Percentiles rank a stretch among this genome's conserved stretches.
These are phyloP conservation scores for Mycena latifolia DNA, from an alignment of 768 basidiomycete species.

Conservation along the genomic window DNA sequence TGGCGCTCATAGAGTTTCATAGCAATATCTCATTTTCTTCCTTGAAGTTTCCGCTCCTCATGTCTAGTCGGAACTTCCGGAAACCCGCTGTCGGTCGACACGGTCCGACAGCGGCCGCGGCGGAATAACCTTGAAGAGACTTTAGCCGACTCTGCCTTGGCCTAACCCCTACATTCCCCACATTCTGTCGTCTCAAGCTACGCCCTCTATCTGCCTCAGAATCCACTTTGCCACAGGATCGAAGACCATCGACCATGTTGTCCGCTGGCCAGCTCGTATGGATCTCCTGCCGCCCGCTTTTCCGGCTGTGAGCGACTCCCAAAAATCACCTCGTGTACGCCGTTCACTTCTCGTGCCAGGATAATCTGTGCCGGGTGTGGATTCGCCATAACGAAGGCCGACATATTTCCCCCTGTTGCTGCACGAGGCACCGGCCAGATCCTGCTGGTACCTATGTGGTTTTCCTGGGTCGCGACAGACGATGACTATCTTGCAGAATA, in stretches of 20 bases:
- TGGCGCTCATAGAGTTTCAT: too few species aligned
- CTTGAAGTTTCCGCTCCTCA: too few species aligned
- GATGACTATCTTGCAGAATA: conserved; percentile 46
- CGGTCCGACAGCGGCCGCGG: neutral
- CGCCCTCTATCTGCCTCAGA: too few species aligned
- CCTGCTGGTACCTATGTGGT: conserved; percentile 48
- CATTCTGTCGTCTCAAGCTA: neutral
- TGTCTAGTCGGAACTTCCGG: too few species aligned
- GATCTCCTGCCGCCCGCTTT: conserved; percentile 59
- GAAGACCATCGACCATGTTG: conserved; percentile 29
- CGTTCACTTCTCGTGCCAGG: conserved; percentile 41
- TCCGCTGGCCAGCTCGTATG: conserved; percentile 55
- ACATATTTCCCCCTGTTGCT: conserved; percentile 57
- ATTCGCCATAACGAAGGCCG: conserved; percentile 57
- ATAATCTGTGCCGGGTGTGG: conserved; percentile 56
- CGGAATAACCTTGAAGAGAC: conserved; percentile 1
- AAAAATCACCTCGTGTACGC: neutral
- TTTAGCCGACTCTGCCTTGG: neutral
- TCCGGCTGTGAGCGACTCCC: conserved; percentile 55
- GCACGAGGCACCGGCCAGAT: conserved; percentile 60
- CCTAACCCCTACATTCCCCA: neutral
- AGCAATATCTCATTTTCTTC: too few species aligned
- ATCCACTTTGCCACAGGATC: too few species aligned
- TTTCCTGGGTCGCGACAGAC: neutral
- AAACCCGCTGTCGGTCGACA: neutral